Base-by-base conservation (phyloP, 2,329 filamentous ascomycete species). In the Aspergillus aculeatus region DNA sequence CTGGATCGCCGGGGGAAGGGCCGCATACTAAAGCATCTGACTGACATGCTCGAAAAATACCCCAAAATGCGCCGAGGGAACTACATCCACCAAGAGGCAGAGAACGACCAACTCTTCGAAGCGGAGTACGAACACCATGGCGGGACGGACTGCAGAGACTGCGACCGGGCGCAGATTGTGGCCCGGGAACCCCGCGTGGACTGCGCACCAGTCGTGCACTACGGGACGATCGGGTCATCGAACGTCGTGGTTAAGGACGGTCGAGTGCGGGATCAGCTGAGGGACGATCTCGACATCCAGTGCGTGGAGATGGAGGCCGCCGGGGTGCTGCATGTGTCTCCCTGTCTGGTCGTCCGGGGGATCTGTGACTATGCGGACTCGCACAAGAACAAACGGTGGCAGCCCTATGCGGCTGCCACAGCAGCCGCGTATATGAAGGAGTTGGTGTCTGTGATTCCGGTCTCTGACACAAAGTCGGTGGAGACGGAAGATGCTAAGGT, bases 301-400 rank as follows among this genome's bases (percentile, higher is more conserved):
- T 50, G 56, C 10, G 24, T 72, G 16, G 69, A 72, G 56, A 72
- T 69, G 65, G 56, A 56, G 29, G 56, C 53, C 5, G 53, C 50
- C 6, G 55, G 55, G 16, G 26, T 60, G 26, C 31, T 60, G 49
- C 16, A 53, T 29, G 14, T 32, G 2, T 47, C 62, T 47, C 62
- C 57, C 23, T 23, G 23, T 23, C 23, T 23, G 6, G 62, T 63
- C 6, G 50, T 64, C 26, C 57, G 57, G 14, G 62, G 62, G 3
- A 61, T 64, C 35, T 61, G 60, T 31, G 62, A 64, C n/a, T 62
- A 64, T 50, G 26, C 62, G 5, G 62, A 64, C 52, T 54, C 60
- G 10, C 53, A 60, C 19, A 64, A 61, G 31, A 58, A 52, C 24
- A 58, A 65, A n/a, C 12, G 19, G 11, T 67, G 62, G 64, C 62